phyloP scores from a whole-genome alignment of 73 alveolate species.

The Tetrahymena elliotti region DNA sequence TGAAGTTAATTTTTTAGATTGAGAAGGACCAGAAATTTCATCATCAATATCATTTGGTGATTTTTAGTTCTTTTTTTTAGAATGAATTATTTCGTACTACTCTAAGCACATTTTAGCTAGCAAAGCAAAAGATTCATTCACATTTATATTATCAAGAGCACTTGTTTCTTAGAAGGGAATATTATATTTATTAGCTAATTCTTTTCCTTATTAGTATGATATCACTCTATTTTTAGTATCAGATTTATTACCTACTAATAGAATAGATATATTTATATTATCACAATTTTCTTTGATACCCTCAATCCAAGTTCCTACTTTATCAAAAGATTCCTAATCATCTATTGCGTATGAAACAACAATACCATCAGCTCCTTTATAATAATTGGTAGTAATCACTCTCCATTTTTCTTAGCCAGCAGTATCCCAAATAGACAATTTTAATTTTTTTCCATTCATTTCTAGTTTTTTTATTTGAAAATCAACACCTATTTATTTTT shows the following conservation, averaged over 20 bases:
- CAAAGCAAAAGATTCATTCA: neutral
- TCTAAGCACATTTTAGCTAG: neutral
- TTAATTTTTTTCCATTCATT: neutral
- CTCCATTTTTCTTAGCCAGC: conserved; percentile 84
- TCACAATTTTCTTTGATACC: conserved; percentile 11
- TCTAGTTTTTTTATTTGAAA: neutral
- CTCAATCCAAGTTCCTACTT: conserved; percentile 35
- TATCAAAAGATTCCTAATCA: conserved; percentile 50
- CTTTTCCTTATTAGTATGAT: neutral
- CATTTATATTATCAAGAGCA: neutral
- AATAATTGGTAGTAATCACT: conserved; percentile 68
- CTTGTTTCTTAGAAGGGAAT: neutral
- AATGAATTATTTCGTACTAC: neutral
- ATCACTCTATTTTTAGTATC: neutral
- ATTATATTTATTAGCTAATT: neutral
- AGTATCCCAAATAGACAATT: conserved; percentile 65
- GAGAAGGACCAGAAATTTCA: neutral
- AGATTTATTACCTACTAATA: neutral
- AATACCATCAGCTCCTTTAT: conserved; percentile 73
- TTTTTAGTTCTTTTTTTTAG: neutral
- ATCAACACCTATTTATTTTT: neutral
- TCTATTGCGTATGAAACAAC: conserved; percentile 66
- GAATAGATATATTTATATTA: neutral
- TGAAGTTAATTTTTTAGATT: neutral
- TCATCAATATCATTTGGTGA: neutral